Percentiles rank a stretch among this genome's conserved stretches.
Conservation (phyloP, 805 yeast genomes). For the Wickerhamomyces sydowiorum region DNA sequence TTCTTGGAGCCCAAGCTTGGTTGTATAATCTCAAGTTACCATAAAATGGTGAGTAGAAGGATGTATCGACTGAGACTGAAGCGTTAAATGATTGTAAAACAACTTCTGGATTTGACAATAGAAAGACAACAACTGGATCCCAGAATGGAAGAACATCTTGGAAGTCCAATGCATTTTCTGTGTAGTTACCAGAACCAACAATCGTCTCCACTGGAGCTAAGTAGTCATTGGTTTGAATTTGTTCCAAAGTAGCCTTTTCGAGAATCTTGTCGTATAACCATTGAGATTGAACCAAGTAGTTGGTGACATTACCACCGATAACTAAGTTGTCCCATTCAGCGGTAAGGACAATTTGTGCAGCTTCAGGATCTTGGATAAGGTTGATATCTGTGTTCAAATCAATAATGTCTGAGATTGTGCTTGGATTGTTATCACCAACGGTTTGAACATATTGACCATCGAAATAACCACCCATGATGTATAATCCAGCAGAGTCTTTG, state of each 20-base stretch:
- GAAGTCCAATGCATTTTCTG: constrained; percentile 24
- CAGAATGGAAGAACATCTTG: constrained; percentile 36
- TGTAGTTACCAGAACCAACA: constrained; percentile 31
- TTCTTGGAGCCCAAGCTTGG: constrained; percentile 30
- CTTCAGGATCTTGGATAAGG: constrained; percentile 39
- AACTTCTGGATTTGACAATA: constrained; percentile 32
- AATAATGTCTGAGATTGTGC: constrained; percentile 26
- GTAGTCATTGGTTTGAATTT: constrained; percentile 25
- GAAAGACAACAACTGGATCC: constrained; percentile 36
- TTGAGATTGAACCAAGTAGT: constrained; percentile 34
- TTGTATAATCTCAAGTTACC: constrained; percentile 35
- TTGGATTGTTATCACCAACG: constrained; percentile 21
- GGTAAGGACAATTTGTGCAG: constrained; percentile 36
- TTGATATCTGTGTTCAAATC: constrained; percentile 39
- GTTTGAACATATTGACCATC: constrained; percentile 35
- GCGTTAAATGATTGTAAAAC: constrained; percentile 25
- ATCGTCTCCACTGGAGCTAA: constrained; percentile 24
- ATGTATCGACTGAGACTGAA: constrained; percentile 32
- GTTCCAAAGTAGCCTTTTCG: constrained; percentile 26
- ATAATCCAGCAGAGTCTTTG: constrained; percentile 33
- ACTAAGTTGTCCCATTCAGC: constrained; percentile 33
- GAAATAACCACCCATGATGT: constrained; percentile 39
- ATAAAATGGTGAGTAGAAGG: constrained; percentile 36
- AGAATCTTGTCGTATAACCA: constrained; percentile 28
- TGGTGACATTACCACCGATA: constrained; percentile 38